phyloP scores from a whole-genome alignment of 352 stramenopile species.

The Halophytophthora batemanensis region DNA sequence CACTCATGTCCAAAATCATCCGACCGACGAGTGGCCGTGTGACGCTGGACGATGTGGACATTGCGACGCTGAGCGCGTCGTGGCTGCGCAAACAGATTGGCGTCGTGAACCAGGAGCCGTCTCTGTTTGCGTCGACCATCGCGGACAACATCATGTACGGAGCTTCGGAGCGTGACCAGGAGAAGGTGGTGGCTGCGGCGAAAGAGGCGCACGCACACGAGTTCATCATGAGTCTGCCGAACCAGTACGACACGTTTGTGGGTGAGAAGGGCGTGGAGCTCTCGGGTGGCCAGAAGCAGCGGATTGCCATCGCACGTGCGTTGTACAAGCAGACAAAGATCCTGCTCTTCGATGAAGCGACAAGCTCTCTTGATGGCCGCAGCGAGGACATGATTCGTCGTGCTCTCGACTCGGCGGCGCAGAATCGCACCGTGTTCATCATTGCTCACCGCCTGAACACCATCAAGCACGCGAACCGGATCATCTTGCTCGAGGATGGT shows the following conservation, averaged over 20 bases:
- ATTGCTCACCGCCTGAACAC: constrained; percentile 86
- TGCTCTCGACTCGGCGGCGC: constrained; percentile 51
- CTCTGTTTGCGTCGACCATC: constrained; percentile 78
- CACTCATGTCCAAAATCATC: constrained; percentile 79
- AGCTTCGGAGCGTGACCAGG: constrained; percentile 42
- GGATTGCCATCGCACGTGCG: constrained; percentile 81
- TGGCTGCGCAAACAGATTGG: constrained; percentile 84
- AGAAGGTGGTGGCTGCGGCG: constrained; percentile 52
- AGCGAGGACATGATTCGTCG: constrained; percentile 81
- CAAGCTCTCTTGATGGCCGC: constrained; percentile 75
- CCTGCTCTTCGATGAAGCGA: constrained; percentile 83
- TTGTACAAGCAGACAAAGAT: constrained; percentile 82
- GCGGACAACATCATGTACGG: constrained; percentile 88
- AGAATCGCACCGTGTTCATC: constrained; percentile 79
- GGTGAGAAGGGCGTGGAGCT: constrained; percentile 97
- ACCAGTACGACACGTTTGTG: constrained; percentile 96
- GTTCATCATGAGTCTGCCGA: constrained; percentile 79
- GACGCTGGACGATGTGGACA: constrained; percentile 70
- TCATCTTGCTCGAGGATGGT: constrained; percentile 82
- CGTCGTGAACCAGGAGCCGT: constrained; percentile 85
- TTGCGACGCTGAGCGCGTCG: constrained; percentile 56
- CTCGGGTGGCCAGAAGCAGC: constrained; percentile 96
- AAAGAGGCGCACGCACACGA: constrained; percentile 78
- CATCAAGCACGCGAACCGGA: constrained; percentile 80
- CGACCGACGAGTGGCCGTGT: constrained; percentile 53